Base-by-base conservation (phyloP, 2,329 filamentous ascomycete species). In the Alternaria metachromatica region DNA sequence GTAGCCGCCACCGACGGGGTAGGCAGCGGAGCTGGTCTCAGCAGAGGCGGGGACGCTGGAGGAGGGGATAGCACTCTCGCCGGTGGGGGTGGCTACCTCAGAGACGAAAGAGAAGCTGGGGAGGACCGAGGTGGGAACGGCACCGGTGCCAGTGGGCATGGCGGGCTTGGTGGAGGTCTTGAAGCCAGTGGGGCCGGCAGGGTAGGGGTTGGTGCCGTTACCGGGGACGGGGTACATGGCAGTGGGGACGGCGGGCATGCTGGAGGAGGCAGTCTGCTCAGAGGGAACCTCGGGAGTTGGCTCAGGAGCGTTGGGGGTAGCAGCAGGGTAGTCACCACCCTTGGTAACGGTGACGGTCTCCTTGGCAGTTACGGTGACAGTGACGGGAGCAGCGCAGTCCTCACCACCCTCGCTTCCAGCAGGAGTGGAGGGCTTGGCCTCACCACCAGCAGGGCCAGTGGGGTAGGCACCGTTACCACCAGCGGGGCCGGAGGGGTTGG, bases 311-410 rank as follows among this genome's bases (percentile, higher is more conserved):
- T 21, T 21, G 21, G 68, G 60, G 49, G 67, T 62, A 18, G 56
- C 57, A 26, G 63, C 56, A 21, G 66, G 49, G 61, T 68, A 57
- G 15, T 56, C 62, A 13, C 50, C 18, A 51, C 69, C 74, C 65
- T 67, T 70, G 56, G 76, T 78, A 61, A 80, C 78, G 45, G 72
- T 76, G 70, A 80, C 76, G 65, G 78, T 80, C 76, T 80, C 77
- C 72, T 78, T 73, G 20, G 69, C 62, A 54, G 78, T 80, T 37
- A 78, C 74, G 28, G 78, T 80, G 46, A 80, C 78, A 45, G 78
- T 80, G 55, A 76, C 73, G 18, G 78, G 74, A 60, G 66, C 64
- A 60, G 70, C 67, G 70, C 78, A 80, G 56, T 76, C 74, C 62
- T 69, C 73, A 59, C 53, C 74, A 44, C 43, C 49, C 54, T 56